Percentiles rank a stretch among this genome's conserved stretches.
phyloP scores from a whole-genome alignment of 139 green algal species.

The Coelastrella sp. region DNA sequence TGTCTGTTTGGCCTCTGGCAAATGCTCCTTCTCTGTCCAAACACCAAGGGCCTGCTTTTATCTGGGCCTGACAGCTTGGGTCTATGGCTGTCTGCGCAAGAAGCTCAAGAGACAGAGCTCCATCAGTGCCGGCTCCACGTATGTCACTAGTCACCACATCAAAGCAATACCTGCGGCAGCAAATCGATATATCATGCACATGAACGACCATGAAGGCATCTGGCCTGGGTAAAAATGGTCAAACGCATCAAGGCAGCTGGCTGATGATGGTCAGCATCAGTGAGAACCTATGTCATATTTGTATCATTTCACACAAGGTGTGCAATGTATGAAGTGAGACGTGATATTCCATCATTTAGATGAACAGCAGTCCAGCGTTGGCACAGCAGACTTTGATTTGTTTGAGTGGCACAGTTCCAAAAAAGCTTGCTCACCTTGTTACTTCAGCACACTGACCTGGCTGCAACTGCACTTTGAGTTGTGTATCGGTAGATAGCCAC shows the following conservation, averaged over 20 bases:
- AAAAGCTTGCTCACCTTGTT: slow-evolving; percentile 37
- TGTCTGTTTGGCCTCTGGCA: slow-evolving; percentile 27
- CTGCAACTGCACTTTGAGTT: slow-evolving; percentile 16
- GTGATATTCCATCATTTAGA: too few species aligned
- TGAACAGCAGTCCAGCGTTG: too few species aligned
- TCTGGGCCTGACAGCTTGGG: neutral
- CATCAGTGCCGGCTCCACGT: slow-evolving; percentile 68
- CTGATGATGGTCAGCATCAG: too few species aligned
- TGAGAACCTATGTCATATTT: too few species aligned
- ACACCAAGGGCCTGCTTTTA: slow-evolving; percentile 16
- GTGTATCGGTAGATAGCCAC: neutral
- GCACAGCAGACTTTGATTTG: neutral
- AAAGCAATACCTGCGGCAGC: slow-evolving; percentile 49
- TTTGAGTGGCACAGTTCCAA: neutral
- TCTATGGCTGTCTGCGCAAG: neutral
- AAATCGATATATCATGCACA: neutral
- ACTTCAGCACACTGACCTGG: slow-evolving; percentile 8
- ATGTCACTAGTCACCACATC: slow-evolving; percentile 60
- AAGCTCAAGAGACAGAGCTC: slow-evolving; percentile 33
- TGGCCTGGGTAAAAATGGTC: neutral
- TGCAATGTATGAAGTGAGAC: too few species aligned
- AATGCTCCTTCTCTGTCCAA: slow-evolving; percentile 33
- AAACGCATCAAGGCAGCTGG: neutral
- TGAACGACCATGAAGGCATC: neutral
- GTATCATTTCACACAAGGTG: too few species aligned